Percentiles rank a stretch among this genome's conserved stretches.
phyloP scores from a whole-genome alignment of 495 filamentous ascomycete species.

The Cladorrhinum samala region DNA sequence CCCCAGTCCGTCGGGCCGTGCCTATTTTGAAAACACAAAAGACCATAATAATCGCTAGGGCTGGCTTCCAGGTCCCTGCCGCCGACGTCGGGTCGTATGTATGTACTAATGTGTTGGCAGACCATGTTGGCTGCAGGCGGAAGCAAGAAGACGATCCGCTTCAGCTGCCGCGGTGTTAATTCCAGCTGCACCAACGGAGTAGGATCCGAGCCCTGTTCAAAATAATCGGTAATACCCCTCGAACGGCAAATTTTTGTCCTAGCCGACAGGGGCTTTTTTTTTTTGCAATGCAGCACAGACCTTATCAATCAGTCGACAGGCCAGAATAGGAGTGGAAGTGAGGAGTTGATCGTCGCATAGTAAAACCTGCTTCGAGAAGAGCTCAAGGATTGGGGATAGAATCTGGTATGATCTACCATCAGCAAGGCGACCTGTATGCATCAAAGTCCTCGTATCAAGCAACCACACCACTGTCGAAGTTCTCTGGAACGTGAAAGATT shows the following conservation, averaged over 20 bases:
- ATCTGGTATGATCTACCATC: background rate
- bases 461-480: no score
- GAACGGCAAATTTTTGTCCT: no score
- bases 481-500: no score
- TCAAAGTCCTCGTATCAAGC: background rate
- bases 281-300: constrained; percentile 3
- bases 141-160: background rate
- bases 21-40: background rate
- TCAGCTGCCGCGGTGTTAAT: background rate
- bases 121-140: background rate
- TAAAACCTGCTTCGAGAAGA: background rate
- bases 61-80: background rate
- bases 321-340: no score
- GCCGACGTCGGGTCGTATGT: background rate
- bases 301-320: constrained; percentile 1
- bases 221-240: background rate
- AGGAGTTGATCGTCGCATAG: background rate
- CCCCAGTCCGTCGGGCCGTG: constrained; percentile 5
- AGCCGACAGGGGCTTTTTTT: background rate
- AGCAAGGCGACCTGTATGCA: background rate
- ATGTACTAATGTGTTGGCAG: background rate
- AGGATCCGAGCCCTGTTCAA: background rate
- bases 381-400: background rate
- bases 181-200: background rate
- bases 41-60: background rate